Evolutionary conservation across 2,329 filamentous ascomycete species (phyloP).

Genomic region (Aureobasidium namibiae): DNA sequence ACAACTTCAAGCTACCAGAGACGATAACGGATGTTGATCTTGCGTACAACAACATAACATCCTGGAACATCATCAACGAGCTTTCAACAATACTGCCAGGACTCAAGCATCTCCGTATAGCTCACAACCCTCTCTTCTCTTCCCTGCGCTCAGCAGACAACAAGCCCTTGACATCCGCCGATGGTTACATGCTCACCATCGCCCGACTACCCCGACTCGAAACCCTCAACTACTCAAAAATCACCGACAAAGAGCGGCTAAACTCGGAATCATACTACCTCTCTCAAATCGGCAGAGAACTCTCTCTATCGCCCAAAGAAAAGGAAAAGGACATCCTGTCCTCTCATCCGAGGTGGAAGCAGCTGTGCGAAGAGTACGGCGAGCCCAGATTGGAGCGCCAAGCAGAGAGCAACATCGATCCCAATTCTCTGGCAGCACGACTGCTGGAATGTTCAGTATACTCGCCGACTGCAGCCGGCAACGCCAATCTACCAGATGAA

Average conservation of each 20-base stretch:
- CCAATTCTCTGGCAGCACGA: slow-evolving; percentile 73
- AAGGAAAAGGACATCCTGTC: slow-evolving; percentile 48
- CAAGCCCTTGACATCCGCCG: slow-evolving; percentile 52
- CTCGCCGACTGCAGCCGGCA: slow-evolving; percentile 30
- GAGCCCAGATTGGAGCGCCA: slow-evolving; percentile 53
- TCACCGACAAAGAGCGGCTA: slow-evolving; percentile 64
- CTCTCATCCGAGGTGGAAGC: slow-evolving; percentile 62
- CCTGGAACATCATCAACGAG: slow-evolving; percentile 67
- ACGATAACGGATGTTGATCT: slow-evolving; percentile 34
- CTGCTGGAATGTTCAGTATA: slow-evolving; percentile 57
- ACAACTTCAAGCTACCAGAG: background rate
- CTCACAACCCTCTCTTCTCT: slow-evolving; percentile 78
- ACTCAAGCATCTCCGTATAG: slow-evolving; percentile 65
- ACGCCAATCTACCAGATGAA: slow-evolving; percentile 18
- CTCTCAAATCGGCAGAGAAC: slow-evolving; percentile 68
- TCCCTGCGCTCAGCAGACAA: slow-evolving; percentile 36
- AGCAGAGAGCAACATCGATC: slow-evolving; percentile 44
- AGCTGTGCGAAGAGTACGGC: slow-evolving; percentile 69
- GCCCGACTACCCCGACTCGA: slow-evolving; percentile 62
- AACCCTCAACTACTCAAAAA: slow-evolving; percentile 61
- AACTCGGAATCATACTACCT: slow-evolving; percentile 95
- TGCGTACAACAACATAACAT: slow-evolving; percentile 37
- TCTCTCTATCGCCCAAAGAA: slow-evolving; percentile 51
- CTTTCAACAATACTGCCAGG: slow-evolving; percentile 63
- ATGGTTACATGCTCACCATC: slow-evolving; percentile 82